A percentile compares a stretch with the other conserved stretches of the same genome.
These are phyloP conservation scores for Claviceps monticola DNA, from an alignment of 2,329 filamentous ascomycete genomes.

Conservation along the genomic window DNA sequence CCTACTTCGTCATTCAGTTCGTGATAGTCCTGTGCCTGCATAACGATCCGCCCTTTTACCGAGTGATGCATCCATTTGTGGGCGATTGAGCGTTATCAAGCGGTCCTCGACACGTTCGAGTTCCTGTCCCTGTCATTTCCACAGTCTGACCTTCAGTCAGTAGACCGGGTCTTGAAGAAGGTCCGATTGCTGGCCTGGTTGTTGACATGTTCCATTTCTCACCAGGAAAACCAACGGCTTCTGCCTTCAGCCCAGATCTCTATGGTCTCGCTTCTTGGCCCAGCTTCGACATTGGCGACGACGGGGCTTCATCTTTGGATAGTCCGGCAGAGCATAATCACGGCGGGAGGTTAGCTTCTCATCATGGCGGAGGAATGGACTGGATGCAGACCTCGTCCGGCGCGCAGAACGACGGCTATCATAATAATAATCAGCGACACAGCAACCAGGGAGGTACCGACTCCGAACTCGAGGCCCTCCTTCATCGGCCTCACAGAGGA, in stretches of 20 bases:
- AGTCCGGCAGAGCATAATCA: slow-evolving; percentile 13
- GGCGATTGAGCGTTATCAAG: slow-evolving; percentile 21
- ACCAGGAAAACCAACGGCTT: slow-evolving; percentile 18
- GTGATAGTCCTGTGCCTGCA: slow-evolving; percentile 18
- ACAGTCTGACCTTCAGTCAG: slow-evolving; percentile 21
- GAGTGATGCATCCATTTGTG: slow-evolving; percentile 24
- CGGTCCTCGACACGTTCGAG: slow-evolving; percentile 26
- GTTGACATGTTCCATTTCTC: slow-evolving; percentile 26
- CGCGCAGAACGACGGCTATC: slow-evolving; percentile 15
- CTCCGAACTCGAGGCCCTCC: slow-evolving; percentile 17
- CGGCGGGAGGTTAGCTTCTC: slow-evolving; percentile 14
- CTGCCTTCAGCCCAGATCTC: slow-evolving; percentile 15
- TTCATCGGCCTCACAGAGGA: slow-evolving; percentile 12
- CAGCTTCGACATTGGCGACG: slow-evolving; percentile 16
- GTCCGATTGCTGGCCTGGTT: slow-evolving; percentile 18
- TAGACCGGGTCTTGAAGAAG: slow-evolving; percentile 16
- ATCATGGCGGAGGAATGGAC: slow-evolving; percentile 21
- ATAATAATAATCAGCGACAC: slow-evolving; percentile 11
- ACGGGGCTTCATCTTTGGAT: slow-evolving; percentile 11
- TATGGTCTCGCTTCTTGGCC: slow-evolving; percentile 20
- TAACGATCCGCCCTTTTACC: slow-evolving; percentile 18
- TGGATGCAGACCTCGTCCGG: slow-evolving; percentile 21
- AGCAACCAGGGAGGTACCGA: slow-evolving; percentile 6
- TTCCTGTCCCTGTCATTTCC: slow-evolving; percentile 23
- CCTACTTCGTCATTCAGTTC: slow-evolving; percentile 17